Evolutionary conservation across 2,329 filamentous ascomycete genomes (phyloP), one percentile per base, ranked within the genome.

Genomic region (Nemania bipapillata): DNA sequence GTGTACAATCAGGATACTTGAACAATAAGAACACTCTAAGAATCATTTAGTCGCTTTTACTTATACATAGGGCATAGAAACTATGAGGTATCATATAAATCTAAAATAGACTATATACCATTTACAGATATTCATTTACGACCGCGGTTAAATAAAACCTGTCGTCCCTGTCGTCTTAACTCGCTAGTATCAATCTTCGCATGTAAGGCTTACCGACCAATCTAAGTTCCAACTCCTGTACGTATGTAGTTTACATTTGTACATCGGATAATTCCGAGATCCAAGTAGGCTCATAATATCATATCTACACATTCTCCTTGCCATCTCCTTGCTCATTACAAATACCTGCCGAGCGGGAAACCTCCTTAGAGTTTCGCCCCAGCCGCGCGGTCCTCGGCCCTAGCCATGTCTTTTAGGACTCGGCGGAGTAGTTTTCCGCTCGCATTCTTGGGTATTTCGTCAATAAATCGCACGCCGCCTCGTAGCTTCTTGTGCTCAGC

Each of bases 371-470:
- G 66, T 73, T 78, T 79, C 1, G 77, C 65, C 2, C 76, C 75
- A 35, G 66, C 69, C 15, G 74, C 72, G 20, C 69, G 68, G 24
- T 79, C 78, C 68, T 77, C 77, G 75, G 70, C 76, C 73, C 77
- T 79, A 3, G 82, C 81, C 74, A 79, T 75, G 56, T 87, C 83
- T 69, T 83, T 85, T 74, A 90, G 77, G 6, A 89, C 77, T 28
- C 87, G 81, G 56, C 87, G 84, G 74, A 91, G 77, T 62, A 91
- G 87, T 82, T 91, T 91, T 2, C 89, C 89, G 68, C 85, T 86
- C 0, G 87, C 84, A 74, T 86, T 89, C 81, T 90, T 91, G 2
- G 89, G 89, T 28, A 91, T 85, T 66, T 82, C 83, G 24, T 85
- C 81, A 15, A 87, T 78, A 72, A 89, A 88, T 62, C 80, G 69